Evolutionary conservation across 139 green algal species (phyloP).

Genomic region (Micractinium conductrix): DNA sequence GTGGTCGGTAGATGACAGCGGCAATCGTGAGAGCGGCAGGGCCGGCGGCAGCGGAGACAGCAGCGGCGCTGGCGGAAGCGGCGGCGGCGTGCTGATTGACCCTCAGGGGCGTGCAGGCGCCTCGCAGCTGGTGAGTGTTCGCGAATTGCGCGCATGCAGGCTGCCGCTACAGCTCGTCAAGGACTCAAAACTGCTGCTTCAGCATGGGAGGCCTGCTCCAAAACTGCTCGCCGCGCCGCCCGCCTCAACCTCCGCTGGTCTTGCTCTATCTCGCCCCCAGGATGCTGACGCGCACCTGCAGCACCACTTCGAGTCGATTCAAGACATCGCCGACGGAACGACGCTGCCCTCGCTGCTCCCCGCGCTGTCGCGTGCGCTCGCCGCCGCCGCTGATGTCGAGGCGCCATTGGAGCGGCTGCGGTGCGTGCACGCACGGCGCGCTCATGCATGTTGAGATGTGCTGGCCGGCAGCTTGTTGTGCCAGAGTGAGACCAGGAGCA

Average conservation of each 20-base stretch:
- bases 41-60: background rate
- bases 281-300: constrained; percentile 42
- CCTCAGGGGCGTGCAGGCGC: background rate
- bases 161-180: background rate
- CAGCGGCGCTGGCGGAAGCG: background rate
- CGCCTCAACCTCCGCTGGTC: background rate
- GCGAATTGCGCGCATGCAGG: background rate
- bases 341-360: constrained; percentile 73
- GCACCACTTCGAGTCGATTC: constrained; percentile 76
- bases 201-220: too few species aligned
- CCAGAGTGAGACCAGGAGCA: too few species aligned
- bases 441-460: too few species aligned
- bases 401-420: constrained; percentile 53
- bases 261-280: background rate
- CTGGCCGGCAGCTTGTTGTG: too few species aligned
- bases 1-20: background rate
- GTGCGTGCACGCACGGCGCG: too few species aligned
- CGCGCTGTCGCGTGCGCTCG: constrained; percentile 51
- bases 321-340: constrained; percentile 72
- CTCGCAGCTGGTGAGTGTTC: background rate
- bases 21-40: too few species aligned
- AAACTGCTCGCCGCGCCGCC: too few species aligned
- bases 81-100: constrained; percentile 13
- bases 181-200: too few species aligned
- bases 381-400: constrained; percentile 50